A percentile compares a stretch with the other conserved stretches of the same genome.
These are phyloP conservation scores for Blastomyces parvus DNA, from an alignment of 2,329 filamentous ascomycete genomes.

Conservation along the genomic window DNA sequence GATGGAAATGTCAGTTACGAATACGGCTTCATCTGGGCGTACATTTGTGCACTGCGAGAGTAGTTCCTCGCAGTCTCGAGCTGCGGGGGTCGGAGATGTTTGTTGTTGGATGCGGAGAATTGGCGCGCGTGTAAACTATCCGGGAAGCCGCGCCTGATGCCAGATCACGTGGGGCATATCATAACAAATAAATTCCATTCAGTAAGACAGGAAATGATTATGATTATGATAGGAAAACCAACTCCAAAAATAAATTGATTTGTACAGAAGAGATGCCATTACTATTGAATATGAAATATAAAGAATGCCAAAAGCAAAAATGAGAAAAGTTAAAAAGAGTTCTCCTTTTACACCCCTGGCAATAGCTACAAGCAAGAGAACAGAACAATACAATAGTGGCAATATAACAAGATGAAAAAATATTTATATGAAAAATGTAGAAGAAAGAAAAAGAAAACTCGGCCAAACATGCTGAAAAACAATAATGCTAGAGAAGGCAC, in stretches of 20 bases:
- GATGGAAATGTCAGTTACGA: neutral
- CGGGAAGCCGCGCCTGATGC: neutral
- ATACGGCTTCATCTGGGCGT: neutral
- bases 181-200: too few species aligned
- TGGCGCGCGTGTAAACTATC: constrained; percentile 1
- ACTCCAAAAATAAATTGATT: constrained; percentile 25
- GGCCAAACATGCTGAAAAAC: neutral
- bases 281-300: neutral
- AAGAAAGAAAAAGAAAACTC: neutral
- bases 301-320: neutral
- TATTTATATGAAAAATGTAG: neutral
- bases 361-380: neutral
- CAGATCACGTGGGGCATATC: neutral
- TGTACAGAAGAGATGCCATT: too few species aligned
- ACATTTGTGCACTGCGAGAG: neutral
- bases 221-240: too few species aligned
- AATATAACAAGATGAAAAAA: neutral
- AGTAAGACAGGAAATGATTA: too few species aligned
- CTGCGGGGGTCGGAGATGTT: neutral
- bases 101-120: neutral
- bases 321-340: too few species aligned
- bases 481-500: neutral
- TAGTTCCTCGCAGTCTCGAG: neutral
- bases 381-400: neutral
- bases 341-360: neutral